Conservation (phyloP, 768 basidiomycete genomes). For the Tylopilus sp. region DNA sequence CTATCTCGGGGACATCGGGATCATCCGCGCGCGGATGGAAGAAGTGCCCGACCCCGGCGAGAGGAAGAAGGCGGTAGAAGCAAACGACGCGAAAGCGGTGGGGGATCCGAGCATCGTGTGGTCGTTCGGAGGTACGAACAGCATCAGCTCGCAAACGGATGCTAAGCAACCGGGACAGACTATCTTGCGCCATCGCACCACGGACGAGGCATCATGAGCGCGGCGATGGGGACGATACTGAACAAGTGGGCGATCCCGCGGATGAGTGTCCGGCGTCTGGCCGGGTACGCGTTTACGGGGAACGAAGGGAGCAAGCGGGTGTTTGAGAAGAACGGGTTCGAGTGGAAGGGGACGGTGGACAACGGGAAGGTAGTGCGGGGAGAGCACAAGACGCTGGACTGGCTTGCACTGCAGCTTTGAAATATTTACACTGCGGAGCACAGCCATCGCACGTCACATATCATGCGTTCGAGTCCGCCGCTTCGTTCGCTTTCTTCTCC, state of each 20-base stretch:
- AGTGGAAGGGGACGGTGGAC: slow-evolving; percentile 36
- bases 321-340: slow-evolving; percentile 66
- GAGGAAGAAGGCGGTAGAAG: slow-evolving; percentile 32
- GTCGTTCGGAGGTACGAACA: slow-evolving; percentile 54
- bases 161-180: slow-evolving; percentile 37
- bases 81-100: slow-evolving; percentile 38
- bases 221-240: slow-evolving; percentile 53
- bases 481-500: background rate
- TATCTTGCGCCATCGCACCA: slow-evolving; percentile 60
- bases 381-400: slow-evolving; percentile 33
- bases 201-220: slow-evolving; percentile 69
- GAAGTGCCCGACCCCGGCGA: slow-evolving; percentile 36
- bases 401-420: slow-evolving; percentile 33
- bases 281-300: slow-evolving; percentile 42
- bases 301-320: slow-evolving; percentile 63
- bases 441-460: slow-evolving; percentile 7
- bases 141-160: background rate
- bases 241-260: slow-evolving; percentile 60
- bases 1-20: slow-evolving; percentile 43
- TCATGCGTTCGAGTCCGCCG: background rate
- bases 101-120: slow-evolving; percentile 60
- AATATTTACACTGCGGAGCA: background rate
- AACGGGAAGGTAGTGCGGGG: slow-evolving; percentile 39
- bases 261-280: slow-evolving; percentile 53
- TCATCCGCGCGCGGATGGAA: slow-evolving; percentile 25